Base-by-base conservation (phyloP, 768 basidiomycete genomes). In the Lactarius akahatsu region DNA sequence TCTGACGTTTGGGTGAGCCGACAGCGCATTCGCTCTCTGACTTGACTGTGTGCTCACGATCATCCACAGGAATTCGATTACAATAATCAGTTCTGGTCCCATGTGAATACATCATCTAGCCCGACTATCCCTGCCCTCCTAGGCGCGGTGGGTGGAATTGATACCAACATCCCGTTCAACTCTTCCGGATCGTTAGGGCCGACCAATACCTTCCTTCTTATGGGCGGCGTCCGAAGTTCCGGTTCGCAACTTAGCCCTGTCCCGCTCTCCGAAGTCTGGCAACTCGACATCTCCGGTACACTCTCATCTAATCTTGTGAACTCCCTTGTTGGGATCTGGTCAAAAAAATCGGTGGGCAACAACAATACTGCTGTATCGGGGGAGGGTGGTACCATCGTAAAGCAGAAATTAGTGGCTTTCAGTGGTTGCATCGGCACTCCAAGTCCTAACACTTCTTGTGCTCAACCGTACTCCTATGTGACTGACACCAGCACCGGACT, bases 91-190 rank as follows among this genome's bases (percentile, higher is more conserved):
- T 93, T 93, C 73, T 94, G 92, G 92, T 81, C 87, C 0, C 70
- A 83, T 71, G 84, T 92, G 40, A 69, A 68, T 20, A 70, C 89
- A 4, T 57, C 70, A 56, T 34, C 64, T 43, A 78, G 84, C 13
- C 73, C 82, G 23, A 81, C 80, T 30, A 78, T 80, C 6, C 91
- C 91, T 40, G 78, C 86, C 30, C 73, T 87, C 60, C 81, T 89
- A 83, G 86, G 86, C 52, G 86, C 90, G 2, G 83, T 84, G 20
- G 92, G 92, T 57, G 92, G 92, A 1, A 87, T 86, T 47, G 92
- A 94, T 4, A 38, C 73, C 8, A 73, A 67, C 30, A 62, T 72
- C 16, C 72, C 79, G 52, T 74, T 79, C 59, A 77, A 79, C 67
- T 83, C 83, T 72, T 75, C 80, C 28, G 68, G 58, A 11, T 69